These are phyloP conservation scores for Globisporangium canariense DNA, from an alignment of 352 stramenopile species.

Conservation along the genomic window DNA sequence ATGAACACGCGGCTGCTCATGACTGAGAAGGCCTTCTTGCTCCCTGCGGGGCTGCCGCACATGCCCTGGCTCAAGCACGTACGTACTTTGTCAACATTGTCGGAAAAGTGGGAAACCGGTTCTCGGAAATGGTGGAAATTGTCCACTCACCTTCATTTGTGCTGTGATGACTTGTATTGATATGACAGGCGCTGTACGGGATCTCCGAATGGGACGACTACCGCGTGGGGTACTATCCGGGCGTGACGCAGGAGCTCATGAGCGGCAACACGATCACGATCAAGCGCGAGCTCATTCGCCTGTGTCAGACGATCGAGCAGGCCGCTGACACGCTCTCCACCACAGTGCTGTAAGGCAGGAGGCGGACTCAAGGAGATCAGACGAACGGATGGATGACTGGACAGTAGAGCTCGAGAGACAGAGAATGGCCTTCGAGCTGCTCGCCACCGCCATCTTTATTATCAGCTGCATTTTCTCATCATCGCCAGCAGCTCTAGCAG, in stretches of 20 bases:
- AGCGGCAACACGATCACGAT: slow-evolving; percentile 64
- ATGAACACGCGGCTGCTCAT: slow-evolving; percentile 84
- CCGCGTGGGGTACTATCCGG: slow-evolving; percentile 67
- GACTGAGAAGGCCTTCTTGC: slow-evolving; percentile 76
- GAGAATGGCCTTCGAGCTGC: neutral
- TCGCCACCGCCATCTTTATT: neutral
- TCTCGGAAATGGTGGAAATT: neutral
- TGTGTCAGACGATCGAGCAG: slow-evolving; percentile 80
- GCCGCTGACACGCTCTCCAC: slow-evolving; percentile 68
- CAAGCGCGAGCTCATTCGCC: slow-evolving; percentile 69
- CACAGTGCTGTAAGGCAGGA: slow-evolving; percentile 29
- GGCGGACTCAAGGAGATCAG: too few relatives aligned
- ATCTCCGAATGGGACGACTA: slow-evolving; percentile 86
- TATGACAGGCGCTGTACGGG: slow-evolving; percentile 59
- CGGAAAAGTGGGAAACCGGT: neutral
- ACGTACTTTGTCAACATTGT: slow-evolving; percentile 22
- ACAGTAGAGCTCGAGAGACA: neutral
- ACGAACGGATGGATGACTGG: neutral
- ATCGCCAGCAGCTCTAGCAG: neutral
- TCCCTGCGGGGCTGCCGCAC: slow-evolving; percentile 55
- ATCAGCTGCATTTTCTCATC: slow-evolving; percentile 1
- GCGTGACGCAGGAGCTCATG: slow-evolving; percentile 72
- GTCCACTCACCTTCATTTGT: neutral
- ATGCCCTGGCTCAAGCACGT: slow-evolving; percentile 85
- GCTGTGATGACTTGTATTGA: neutral